These are phyloP conservation scores for Kazachstania kunashirensis DNA, from an alignment of 805 yeast genomes.

Conservation along the genomic window DNA sequence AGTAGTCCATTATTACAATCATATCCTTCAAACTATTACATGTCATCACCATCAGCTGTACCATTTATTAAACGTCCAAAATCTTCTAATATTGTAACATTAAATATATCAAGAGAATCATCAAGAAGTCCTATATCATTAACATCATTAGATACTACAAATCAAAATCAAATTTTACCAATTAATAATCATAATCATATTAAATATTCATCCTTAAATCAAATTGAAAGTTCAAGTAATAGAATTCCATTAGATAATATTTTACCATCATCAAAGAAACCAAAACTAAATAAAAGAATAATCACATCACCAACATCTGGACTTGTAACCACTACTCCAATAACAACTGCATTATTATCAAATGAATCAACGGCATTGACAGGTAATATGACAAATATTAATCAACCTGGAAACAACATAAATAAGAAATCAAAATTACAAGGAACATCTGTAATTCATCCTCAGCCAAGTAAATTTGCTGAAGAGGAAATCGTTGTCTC, in stretches of 20 bases:
- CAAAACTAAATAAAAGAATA: constrained; percentile 3
- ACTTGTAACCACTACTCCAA: constrained; percentile 3
- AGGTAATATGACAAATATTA: neutral
- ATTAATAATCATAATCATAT: neutral
- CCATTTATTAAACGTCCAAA: constrained; percentile 24
- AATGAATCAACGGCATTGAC: neutral
- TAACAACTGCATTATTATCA: constrained; percentile 3
- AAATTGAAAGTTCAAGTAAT: constrained; percentile 3
- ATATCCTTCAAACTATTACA: constrained; percentile 4
- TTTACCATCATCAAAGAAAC: constrained; percentile 2
- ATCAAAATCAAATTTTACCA: constrained; percentile 2
- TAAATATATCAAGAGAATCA: constrained; percentile 27
- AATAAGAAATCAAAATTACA: constrained; percentile 4
- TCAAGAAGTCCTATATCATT: constrained; percentile 25
- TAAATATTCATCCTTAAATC: constrained; percentile 7
- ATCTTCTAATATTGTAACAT: constrained; percentile 27
- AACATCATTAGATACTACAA: neutral
- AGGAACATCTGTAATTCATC: constrained; percentile 8
- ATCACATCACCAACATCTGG: constrained; percentile 8
- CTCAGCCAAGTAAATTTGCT: constrained; percentile 22
- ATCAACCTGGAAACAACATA: neutral
- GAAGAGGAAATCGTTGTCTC: constrained; percentile 27
- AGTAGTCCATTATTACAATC: constrained; percentile 4
- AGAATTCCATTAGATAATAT: constrained; percentile 5
- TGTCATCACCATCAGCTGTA: constrained; percentile 3